Conservation (phyloP, 768 basidiomycete species). For the Sporobolomyces phaffii region DNA sequence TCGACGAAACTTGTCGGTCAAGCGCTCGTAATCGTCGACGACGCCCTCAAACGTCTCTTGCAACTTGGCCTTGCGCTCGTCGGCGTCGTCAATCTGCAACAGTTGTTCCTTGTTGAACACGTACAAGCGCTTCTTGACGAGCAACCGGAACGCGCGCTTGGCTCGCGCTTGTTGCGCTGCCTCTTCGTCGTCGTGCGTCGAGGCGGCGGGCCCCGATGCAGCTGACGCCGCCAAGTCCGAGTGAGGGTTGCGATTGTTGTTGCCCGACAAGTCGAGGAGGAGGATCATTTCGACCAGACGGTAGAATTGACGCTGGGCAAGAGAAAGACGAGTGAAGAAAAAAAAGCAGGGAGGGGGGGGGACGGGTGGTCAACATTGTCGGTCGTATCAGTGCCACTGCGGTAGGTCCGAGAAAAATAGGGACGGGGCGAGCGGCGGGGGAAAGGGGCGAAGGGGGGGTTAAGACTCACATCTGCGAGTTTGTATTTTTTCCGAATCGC, state of each 20-base stretch:
- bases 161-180: not conserved
- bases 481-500: slow-evolving; percentile 75
- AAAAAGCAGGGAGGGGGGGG: too few relatives aligned
- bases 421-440: not conserved
- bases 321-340: too few relatives aligned
- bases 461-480: slow-evolving; percentile 67
- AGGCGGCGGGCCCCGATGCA: too few relatives aligned
- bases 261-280: slow-evolving; percentile 52
- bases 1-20: slow-evolving; percentile 51
- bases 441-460: not conserved
- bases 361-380: too few relatives aligned
- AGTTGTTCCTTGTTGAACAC: slow-evolving; percentile 73
- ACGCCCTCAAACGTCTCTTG: slow-evolving; percentile 89
- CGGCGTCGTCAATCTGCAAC: slow-evolving; percentile 71
- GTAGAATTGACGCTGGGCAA: slow-evolving; percentile 76
- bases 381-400: too few relatives aligned
- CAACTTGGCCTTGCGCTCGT: slow-evolving; percentile 75
- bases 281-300: slow-evolving; percentile 87
- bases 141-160: slow-evolving; percentile 64
- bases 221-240: too few relatives aligned
- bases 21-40: slow-evolving; percentile 72
- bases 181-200: too few relatives aligned
- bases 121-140: slow-evolving; percentile 83
- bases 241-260: too few relatives aligned
- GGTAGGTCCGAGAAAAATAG: not conserved